phyloP scores from a whole-genome alignment of 345 rosid species.

The Microthlaspi erraticum region DNA sequence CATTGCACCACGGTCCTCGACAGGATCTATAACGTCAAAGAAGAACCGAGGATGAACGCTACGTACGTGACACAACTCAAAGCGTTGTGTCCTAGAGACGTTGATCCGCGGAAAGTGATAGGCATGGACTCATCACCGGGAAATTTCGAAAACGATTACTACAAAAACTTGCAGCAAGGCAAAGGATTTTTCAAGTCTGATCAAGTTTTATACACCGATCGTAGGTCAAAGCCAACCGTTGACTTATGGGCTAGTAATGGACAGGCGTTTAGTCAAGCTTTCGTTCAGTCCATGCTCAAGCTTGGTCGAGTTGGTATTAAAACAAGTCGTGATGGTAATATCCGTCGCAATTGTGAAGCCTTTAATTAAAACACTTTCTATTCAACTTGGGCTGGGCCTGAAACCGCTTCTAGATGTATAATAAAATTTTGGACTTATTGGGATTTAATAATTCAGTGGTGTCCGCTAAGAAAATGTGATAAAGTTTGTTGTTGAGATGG shows the following conservation, averaged over 20 bases:
- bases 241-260: conserved; percentile 57
- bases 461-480: no score
- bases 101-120: conserved; percentile 58
- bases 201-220: conserved; percentile 62
- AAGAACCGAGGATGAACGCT: neutral
- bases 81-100: conserved; percentile 61
- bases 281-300: conserved; percentile 61
- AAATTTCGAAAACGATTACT: conserved; percentile 65
- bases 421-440: no score
- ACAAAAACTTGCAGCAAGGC: conserved; percentile 66
- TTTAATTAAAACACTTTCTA: conserved; percentile 42
- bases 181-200: conserved; percentile 77
- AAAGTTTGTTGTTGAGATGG: no score
- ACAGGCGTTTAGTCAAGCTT: conserved; percentile 54
- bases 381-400: no score
- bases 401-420: no score
- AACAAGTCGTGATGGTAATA: conserved; percentile 57
- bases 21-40: conserved; percentile 60
- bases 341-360: conserved; percentile 60
- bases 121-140: conserved; percentile 78
- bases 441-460: no score
- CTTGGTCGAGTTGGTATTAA: conserved; percentile 72
- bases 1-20: conserved; percentile 61
- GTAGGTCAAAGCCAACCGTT: conserved; percentile 59
- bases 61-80: conserved; percentile 34